Evolutionary conservation across 805 yeast genomes (phyloP).

Genomic region (Zygotorulaspora sp.): DNA sequence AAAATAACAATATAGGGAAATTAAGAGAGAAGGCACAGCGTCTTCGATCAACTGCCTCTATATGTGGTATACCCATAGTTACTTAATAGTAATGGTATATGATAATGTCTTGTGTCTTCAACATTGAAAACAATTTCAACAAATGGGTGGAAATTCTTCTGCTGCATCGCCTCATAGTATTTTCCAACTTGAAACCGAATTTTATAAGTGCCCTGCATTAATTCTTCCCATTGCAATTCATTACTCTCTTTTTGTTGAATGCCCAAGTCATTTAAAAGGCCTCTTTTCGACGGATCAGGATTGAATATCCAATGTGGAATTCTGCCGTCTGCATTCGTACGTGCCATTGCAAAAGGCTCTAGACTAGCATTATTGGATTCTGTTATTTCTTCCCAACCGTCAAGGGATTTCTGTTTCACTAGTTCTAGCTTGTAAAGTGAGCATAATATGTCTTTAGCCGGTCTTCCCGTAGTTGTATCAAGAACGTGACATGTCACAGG

Average conservation of each 20-base stretch:
- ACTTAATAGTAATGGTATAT: constrained; percentile 78
- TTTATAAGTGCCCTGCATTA: constrained; percentile 64
- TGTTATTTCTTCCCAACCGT: constrained; percentile 23
- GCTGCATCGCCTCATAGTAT: constrained; percentile 44
- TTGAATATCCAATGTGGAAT: constrained; percentile 59
- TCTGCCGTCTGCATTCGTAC: constrained; percentile 79
- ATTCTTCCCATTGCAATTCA: constrained; percentile 39
- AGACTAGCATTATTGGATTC: constrained; percentile 29
- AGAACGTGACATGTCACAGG: constrained; percentile 88
- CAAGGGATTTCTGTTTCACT: constrained; percentile 11
- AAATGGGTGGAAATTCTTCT: constrained; percentile 74
- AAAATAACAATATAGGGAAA: neutral
- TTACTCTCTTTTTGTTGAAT: constrained; percentile 17
- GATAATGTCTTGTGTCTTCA: constrained; percentile 70
- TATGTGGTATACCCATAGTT: constrained; percentile 88
- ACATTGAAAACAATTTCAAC: constrained; percentile 76
- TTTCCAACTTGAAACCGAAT: constrained; percentile 72
- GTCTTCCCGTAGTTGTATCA: constrained; percentile 79
- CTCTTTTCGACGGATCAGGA: constrained; percentile 30
- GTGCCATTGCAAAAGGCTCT: constrained; percentile 58
- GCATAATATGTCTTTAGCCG: constrained; percentile 74
- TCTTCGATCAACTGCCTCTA: constrained; percentile 62
- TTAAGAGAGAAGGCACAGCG: neutral
- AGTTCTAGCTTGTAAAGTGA: constrained; percentile 42
- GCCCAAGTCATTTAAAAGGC: constrained; percentile 31